These are phyloP conservation scores for Boletus speciosus DNA, from an alignment of 768 basidiomycete species.

Conservation along the genomic window DNA sequence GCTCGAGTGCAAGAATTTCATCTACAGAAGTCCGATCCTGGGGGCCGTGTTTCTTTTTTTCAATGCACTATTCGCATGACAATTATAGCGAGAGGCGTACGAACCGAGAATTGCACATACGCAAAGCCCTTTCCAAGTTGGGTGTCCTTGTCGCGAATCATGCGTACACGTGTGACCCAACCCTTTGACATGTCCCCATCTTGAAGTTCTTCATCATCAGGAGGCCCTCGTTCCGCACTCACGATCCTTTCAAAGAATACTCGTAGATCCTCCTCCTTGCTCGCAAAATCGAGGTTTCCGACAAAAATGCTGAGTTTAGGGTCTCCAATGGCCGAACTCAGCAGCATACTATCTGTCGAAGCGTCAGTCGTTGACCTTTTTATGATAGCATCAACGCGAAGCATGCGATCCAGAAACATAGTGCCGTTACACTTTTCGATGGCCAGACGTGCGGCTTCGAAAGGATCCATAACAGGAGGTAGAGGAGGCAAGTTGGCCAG, in stretches of 20 bases:
- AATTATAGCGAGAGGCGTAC: background rate
- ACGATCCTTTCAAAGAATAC: constrained; percentile 82
- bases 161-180: constrained; percentile 84
- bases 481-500: constrained; percentile 52
- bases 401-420: constrained; percentile 68
- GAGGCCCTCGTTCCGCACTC: constrained; percentile 63
- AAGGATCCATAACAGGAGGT: constrained; percentile 55
- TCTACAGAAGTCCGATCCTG: constrained; percentile 93
- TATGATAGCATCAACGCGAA: constrained; percentile 74
- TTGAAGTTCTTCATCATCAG: constrained; percentile 31
- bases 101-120: constrained; percentile 82
- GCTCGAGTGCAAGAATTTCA: constrained; percentile 80
- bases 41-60: background rate
- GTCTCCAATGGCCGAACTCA: constrained; percentile 42
- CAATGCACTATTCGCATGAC: background rate
- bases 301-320: constrained; percentile 86
- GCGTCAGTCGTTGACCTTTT: constrained; percentile 25
- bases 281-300: constrained; percentile 89
- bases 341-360: constrained; percentile 16
- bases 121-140: constrained; percentile 95
- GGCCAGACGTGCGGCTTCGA: constrained; percentile 60
- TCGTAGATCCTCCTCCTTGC: constrained; percentile 86
- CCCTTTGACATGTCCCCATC: constrained; percentile 37
- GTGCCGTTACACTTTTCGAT: constrained; percentile 65
- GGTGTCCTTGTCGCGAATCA: constrained; percentile 86